Evolutionary conservation across 768 basidiomycete species (phyloP).

Genomic region (Symmetrospora coprosmae): DNA sequence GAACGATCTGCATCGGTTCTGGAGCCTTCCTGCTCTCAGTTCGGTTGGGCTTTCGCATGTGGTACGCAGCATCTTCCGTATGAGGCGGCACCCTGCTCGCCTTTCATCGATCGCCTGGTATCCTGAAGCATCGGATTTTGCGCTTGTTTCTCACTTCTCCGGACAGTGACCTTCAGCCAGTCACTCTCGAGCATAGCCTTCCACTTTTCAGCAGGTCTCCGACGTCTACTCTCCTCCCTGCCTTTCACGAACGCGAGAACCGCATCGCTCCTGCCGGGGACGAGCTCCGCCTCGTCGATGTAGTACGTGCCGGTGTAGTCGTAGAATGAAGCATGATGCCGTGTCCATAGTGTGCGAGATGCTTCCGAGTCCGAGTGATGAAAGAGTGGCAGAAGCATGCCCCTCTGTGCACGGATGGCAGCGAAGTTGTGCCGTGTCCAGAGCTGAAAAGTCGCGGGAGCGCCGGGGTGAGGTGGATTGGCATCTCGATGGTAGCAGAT

Average conservation of each 20-base stretch:
- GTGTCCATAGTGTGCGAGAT: background rate
- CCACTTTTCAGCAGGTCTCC: background rate
- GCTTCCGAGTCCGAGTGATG: background rate
- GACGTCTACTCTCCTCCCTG: background rate
- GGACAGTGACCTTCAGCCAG: background rate
- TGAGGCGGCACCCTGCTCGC: too few relatives aligned
- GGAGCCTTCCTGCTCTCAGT: too few relatives aligned
- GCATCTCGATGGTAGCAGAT: background rate
- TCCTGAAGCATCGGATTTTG: background rate
- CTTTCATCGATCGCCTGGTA: too few relatives aligned
- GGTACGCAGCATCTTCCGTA: too few relatives aligned
- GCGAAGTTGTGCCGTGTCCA: background rate
- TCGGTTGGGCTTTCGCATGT: too few relatives aligned
- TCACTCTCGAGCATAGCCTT: background rate
- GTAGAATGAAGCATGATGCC: background rate
- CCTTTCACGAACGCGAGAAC: constrained; percentile 4
- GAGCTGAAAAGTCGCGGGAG: background rate
- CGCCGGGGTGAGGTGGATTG: background rate
- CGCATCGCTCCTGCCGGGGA: background rate
- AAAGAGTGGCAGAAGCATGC: background rate
- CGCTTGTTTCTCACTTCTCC: background rate
- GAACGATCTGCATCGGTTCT: too few relatives aligned
- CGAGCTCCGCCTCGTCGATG: background rate
- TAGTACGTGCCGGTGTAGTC: background rate
- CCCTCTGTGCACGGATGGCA: background rate